Evolutionary conservation across 176 grass and related monocot species (phyloP).

Genomic region (Eremochloa ophiuroides): DNA sequence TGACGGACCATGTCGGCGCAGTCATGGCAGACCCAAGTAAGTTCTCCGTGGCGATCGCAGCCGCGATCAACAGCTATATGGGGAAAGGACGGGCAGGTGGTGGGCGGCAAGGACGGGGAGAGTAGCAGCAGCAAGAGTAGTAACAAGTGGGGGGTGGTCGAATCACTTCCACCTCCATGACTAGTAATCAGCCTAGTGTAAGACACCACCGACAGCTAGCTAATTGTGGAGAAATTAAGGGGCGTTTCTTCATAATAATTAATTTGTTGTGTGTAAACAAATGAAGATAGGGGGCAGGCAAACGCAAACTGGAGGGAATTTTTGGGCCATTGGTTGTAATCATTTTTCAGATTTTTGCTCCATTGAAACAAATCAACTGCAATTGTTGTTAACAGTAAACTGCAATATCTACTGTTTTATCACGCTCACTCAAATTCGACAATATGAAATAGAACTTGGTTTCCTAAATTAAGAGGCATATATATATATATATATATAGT

Average conservation of each 20-base stretch:
- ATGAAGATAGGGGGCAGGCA: slow-evolving; percentile 12
- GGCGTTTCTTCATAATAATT: background rate
- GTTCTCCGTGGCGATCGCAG: slow-evolving; percentile 38
- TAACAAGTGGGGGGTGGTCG: slow-evolving; percentile 44
- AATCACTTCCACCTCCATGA: slow-evolving; percentile 36
- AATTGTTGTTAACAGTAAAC: slow-evolving; percentile 31
- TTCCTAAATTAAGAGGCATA: background rate
- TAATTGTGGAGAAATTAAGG: slow-evolving; percentile 19
- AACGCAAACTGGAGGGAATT: background rate
- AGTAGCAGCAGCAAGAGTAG: slow-evolving; percentile 45
- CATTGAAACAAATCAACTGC: background rate
- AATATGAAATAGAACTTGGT: background rate
- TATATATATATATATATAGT: too few relatives aligned
- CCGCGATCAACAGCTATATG: slow-evolving; percentile 46
- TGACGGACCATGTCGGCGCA: slow-evolving; percentile 18
- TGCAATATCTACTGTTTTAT: background rate
- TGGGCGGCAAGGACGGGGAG: slow-evolving; percentile 50
- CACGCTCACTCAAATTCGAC: background rate
- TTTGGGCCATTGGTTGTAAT: slow-evolving; percentile 15
- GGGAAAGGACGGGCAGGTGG: slow-evolving; percentile 44
- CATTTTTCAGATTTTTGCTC: slow-evolving; percentile 1
- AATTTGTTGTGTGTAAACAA: slow-evolving; percentile 31
- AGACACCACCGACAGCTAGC: background rate
- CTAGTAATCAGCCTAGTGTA: slow-evolving; percentile 25
- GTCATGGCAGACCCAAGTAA: slow-evolving; percentile 38